Conservation (phyloP, 345 rosid species). For the Eutrema heterophyllum region DNA sequence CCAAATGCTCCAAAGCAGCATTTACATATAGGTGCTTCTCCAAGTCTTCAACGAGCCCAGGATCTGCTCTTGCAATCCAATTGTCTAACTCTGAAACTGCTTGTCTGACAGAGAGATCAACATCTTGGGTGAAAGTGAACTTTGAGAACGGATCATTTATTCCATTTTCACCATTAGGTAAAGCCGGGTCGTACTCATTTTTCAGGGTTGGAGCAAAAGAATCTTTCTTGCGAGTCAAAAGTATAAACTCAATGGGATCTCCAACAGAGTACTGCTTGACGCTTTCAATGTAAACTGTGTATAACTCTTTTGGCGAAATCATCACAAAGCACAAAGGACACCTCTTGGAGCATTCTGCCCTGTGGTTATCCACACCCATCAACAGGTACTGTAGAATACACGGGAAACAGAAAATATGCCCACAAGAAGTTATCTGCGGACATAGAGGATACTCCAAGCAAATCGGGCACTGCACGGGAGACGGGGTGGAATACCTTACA, state of each 20-base stretch:
- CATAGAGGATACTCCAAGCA: conserved; percentile 91
- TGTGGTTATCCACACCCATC: conserved; percentile 67
- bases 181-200: conserved; percentile 27
- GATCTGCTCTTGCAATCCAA: conserved; percentile 83
- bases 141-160: conserved; percentile 57
- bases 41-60: conserved; percentile 84
- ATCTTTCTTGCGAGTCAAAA: conserved; percentile 67
- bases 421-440: conserved; percentile 93
- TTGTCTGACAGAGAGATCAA: conserved; percentile 73
- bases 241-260: conserved; percentile 68
- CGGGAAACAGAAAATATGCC: conserved; percentile 96
- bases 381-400: conserved; percentile 75
- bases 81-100: conserved; percentile 83
- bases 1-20: conserved; percentile 75
- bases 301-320: conserved; percentile 74
- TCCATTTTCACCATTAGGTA: background rate
- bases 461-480: conserved; percentile 85
- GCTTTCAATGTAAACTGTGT: conserved; percentile 68
- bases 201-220: conserved; percentile 56
- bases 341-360: conserved; percentile 61
- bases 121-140: conserved; percentile 77
- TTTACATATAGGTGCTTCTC: conserved; percentile 92
- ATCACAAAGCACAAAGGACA: conserved; percentile 93
- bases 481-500: conserved; percentile 77
- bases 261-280: conserved; percentile 63